Evolutionary conservation across 139 green algal genomes (phyloP), one percentile per base, ranked within the genome.

Genomic region (Haematococcus sp.): DNA sequence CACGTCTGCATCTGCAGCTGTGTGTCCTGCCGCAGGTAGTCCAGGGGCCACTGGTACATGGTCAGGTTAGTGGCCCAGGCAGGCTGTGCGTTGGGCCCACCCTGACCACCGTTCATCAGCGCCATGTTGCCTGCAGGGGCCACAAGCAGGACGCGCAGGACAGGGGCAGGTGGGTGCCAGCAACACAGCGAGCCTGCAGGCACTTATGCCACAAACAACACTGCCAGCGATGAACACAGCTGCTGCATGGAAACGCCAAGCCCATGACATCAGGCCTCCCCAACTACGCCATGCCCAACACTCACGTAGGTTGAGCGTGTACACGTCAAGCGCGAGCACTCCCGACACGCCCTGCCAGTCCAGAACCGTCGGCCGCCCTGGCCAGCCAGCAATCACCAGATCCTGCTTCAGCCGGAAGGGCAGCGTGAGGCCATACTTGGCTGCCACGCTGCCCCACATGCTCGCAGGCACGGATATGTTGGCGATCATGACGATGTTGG

Each of bases 341-440:
- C 16, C 19, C 31, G 32, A 49, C 3, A 27, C 61, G 32, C 61
- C 61, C 31, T 68, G 20, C 61, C 61, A 68, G 32, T 68, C 32
- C 5, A 68, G 61, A 30, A 68, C 61, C 15, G 61, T 68, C 9
- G 31, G 9, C 20, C 61, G 61, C 2, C 5, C 22, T 9, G 61
- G 32, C 61, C 61, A 68, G 20, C 61, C 61, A 16, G 61, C 33
- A 31, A 68, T 68, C 31, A 68, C 61, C 32, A 68, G 31, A 68
- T 68, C 33, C 25, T 31, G 61, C 31, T 25, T 49, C 16, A 68
- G 61, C 17, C n/a, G 2, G 22, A 68, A n/a, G 7, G 32, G 40
- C 7, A 49, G 40, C 40, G 40, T 49, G 40, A 49, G 40, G 40
- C 40, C 40, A 11, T 49, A 11, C 40, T 49, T 11, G 11, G 7